phyloP scores from a whole-genome alignment of 192 early-diverging fungal species.

The Podochytrium sp. region DNA sequence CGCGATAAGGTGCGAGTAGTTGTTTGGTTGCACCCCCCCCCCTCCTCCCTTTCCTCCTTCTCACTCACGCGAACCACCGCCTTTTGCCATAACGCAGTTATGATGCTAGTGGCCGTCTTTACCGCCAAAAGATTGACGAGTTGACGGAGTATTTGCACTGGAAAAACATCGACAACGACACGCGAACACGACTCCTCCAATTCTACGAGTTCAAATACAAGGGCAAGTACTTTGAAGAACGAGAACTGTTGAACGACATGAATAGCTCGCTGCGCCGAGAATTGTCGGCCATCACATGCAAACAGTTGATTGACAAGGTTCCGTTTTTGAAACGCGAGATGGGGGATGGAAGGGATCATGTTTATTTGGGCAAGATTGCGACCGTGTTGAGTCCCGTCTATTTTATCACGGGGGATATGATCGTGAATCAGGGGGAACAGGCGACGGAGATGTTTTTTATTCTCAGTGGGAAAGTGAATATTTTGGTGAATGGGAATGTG shows the following conservation, averaged over 20 bases:
- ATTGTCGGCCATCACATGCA: slow-evolving; percentile 32
- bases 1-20: background rate
- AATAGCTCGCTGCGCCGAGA: slow-evolving; percentile 34
- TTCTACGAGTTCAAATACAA: slow-evolving; percentile 41
- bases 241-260: slow-evolving; percentile 26
- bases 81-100: background rate
- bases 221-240: slow-evolving; percentile 40
- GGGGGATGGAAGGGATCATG: slow-evolving; percentile 33
- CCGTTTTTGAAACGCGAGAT: slow-evolving; percentile 34
- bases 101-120: slow-evolving; percentile 29
- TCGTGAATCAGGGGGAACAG: slow-evolving; percentile 36
- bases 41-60: background rate
- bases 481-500: slow-evolving; percentile 33
- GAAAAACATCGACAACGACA: slow-evolving; percentile 25
- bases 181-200: slow-evolving; percentile 5
- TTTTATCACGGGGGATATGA: slow-evolving; percentile 32
- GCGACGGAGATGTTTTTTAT: slow-evolving; percentile 47
- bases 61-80: background rate
- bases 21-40: slow-evolving; percentile 1
- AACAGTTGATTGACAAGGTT: slow-evolving; percentile 36
- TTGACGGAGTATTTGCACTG: slow-evolving; percentile 34
- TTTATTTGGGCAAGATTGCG: slow-evolving; percentile 32
- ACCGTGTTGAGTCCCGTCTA: slow-evolving; percentile 20
- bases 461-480: slow-evolving; percentile 24
- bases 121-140: slow-evolving; percentile 41